Evolutionary conservation across 2,329 filamentous ascomycete species (phyloP), one percentile per base, ranked within the genome.

Genomic region (Plectosphaerella sp.): DNA sequence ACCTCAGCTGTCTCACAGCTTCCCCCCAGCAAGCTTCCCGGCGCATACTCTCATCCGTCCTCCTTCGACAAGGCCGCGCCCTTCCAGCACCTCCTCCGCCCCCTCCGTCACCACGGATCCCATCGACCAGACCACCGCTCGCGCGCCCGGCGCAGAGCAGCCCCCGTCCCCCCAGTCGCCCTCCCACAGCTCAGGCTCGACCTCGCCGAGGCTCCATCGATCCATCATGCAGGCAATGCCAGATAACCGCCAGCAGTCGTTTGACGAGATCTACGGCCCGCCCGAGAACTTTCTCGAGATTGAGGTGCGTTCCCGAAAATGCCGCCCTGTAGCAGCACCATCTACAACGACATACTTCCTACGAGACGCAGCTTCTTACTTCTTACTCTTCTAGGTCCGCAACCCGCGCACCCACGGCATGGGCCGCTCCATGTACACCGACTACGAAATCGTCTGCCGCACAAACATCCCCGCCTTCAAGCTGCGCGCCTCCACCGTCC

Each of bases 381-480:
- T 9, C 12, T 41, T n/a, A n/a, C n/a, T 28, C 50, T 52, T 48
- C 53, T 70, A 96, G 91, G 91, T 97, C 62, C 88, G 88, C 68
- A 94, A 94, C 70, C 94, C 94, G 35, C 87, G 91, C 73, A 96
- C 92, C 25, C 91, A 96, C 72, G 94, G 95, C 68, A 91, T 94
- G 66, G 93, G 92, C 58, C 89, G 94, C 61, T 84, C 85, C 75
- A 96, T 96, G 91, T 97, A 97, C 78, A 99, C 94, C 51, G 94
- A 95, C 73, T 99, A 97, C 79, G 92, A 97, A 73, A 97, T 99
- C 67, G 82, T 96, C 63, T 96, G 94, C 77, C 87, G 89, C 64
- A 99, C 94, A 73, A 99, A 99, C 76, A 99, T 99, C 67, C 94
- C 94, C 53, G 92, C 94, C 62, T 99, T 99, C 82, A 97, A 97